Percentiles rank a stretch among this genome's conserved stretches.
Conservation (phyloP, 2,329 filamentous ascomycete genomes). For the Phialocephala sp. region DNA sequence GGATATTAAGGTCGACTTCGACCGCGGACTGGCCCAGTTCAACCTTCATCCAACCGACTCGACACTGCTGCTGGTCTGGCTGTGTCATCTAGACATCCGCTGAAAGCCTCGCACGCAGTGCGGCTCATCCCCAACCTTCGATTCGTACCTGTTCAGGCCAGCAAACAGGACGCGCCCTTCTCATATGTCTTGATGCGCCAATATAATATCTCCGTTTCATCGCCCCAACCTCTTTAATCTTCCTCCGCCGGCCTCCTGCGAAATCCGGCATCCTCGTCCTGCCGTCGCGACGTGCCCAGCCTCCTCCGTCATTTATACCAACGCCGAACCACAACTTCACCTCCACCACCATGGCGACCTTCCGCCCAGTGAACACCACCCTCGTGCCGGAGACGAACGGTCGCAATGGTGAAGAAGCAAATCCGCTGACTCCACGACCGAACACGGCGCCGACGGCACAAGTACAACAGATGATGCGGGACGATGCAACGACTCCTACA, state of each 20-base stretch:
- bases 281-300: conserved; percentile 30
- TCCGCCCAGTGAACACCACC: conserved; percentile 65
- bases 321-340: conserved; percentile 15
- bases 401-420: conserved; percentile 54
- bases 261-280: conserved; percentile 24
- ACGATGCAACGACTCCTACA: conserved; percentile 67
- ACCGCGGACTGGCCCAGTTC: conserved; percentile 11
- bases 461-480: conserved; percentile 46
- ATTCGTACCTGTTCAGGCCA: conserved; percentile 29
- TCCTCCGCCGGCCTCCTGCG: conserved; percentile 24
- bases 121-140: conserved; percentile 26
- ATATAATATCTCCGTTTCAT: conserved; percentile 31
- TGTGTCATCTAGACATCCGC: conserved; percentile 22
- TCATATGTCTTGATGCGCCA: conserved; percentile 38
- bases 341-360: conserved; percentile 59
- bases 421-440: conserved; percentile 58
- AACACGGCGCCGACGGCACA: conserved; percentile 50
- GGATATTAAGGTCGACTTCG: conserved; percentile 16
- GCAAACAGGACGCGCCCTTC: conserved; percentile 15
- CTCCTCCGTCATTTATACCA: conserved; percentile 34
- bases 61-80: conserved; percentile 30
- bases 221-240: conserved; percentile 29
- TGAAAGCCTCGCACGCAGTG: conserved; percentile 22
- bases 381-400: conserved; percentile 49
- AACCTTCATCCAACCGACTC: not conserved